A percentile compares a stretch with the other conserved stretches of the same genome.
phyloP scores from a whole-genome alignment of 2,329 filamentous ascomycete species.

The Diplodia scrobiculata region DNA sequence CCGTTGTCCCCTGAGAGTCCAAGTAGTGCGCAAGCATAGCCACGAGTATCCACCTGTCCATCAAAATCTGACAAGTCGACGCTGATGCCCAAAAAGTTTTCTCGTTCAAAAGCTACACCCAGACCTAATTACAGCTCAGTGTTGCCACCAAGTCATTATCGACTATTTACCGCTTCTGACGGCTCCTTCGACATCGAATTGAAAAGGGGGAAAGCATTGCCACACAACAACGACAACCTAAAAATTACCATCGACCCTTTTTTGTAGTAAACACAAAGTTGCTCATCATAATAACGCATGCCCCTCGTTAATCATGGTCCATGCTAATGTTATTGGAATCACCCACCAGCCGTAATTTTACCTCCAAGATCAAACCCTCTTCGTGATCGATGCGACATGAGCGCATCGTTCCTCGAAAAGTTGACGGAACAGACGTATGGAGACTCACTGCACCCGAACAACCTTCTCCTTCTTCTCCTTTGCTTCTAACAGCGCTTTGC shows the following conservation, averaged over 20 bases:
- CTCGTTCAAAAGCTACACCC: neutral
- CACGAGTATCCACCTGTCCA: no score
- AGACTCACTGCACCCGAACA: conserved; percentile 26
- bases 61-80: no score
- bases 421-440: neutral
- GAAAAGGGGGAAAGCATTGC: neutral
- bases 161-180: neutral
- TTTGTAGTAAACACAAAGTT: neutral
- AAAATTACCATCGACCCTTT: neutral
- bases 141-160: neutral
- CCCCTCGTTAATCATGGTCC: neutral
- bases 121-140: neutral
- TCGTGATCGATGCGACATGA: neutral
- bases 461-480: conserved; percentile 39
- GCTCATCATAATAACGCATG: neutral
- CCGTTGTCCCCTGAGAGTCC: no score
- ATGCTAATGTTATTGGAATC: neutral
- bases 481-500: conserved; percentile 40
- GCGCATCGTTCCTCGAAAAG: neutral
- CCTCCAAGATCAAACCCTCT: neutral
- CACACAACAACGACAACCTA: neutral
- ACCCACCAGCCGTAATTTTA: neutral
- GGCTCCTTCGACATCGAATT: neutral
- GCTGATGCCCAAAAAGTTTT: neutral
- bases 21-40: no score